phyloP scores from a whole-genome alignment of 2,329 filamentous ascomycete species.

The Hypomyces rosellus region DNA sequence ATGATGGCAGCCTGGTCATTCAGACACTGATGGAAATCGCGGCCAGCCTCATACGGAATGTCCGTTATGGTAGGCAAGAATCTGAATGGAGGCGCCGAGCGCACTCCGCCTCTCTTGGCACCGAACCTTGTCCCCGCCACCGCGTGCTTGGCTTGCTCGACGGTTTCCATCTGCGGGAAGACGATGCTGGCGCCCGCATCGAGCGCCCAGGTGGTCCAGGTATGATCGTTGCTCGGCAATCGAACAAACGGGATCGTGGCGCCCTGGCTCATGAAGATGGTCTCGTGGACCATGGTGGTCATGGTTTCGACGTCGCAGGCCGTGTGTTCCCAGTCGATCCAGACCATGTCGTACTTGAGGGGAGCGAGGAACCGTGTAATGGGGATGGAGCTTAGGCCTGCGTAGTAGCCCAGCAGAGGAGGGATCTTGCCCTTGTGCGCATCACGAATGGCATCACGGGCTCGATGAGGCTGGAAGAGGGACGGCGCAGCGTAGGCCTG shows the following conservation, averaged over 20 bases:
- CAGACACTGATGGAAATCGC: conserved; percentile 31
- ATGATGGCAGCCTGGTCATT: conserved; percentile 43
- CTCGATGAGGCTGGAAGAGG: conserved; percentile 40
- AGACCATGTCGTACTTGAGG: conserved; percentile 37
- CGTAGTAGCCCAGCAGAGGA: conserved; percentile 36
- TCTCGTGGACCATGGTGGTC: conserved; percentile 42
- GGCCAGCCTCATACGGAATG: conserved; percentile 22
- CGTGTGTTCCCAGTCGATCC: conserved; percentile 44
- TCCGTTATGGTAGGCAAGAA: conserved; percentile 36
- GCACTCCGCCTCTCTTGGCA: conserved; percentile 30
- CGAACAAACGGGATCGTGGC: conserved; percentile 39
- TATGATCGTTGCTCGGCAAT: conserved; percentile 41
- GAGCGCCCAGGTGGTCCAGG: conserved; percentile 39
- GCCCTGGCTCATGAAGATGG: conserved; percentile 40
- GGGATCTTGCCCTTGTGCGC: conserved; percentile 40
- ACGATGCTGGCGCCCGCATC: conserved; percentile 44
- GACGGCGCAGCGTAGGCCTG: conserved; percentile 36
- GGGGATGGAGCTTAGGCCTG: conserved; percentile 33
- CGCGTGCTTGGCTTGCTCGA: conserved; percentile 38
- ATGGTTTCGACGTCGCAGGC: conserved; percentile 43
- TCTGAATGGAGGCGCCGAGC: conserved; percentile 41
- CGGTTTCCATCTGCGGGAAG: conserved; percentile 42
- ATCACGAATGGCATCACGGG: conserved; percentile 39
- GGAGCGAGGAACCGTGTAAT: conserved; percentile 35
- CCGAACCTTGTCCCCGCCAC: conserved; percentile 39